Evolutionary conservation across 2,329 filamentous ascomycete genomes (phyloP).

Genomic region (Dichotomopilus funicola): DNA sequence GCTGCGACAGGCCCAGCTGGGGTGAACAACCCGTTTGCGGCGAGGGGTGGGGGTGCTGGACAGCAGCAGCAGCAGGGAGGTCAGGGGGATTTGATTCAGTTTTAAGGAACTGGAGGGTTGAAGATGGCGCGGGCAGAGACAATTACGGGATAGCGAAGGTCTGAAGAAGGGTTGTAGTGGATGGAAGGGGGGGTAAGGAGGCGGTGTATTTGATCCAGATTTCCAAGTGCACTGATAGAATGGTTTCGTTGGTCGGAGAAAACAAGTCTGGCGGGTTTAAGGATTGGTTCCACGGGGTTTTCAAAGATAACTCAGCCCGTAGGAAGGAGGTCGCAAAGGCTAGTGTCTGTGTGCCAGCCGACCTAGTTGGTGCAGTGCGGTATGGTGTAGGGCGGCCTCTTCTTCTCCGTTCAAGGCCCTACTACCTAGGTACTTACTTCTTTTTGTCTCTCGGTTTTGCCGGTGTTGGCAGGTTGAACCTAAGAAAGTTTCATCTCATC

Average conservation of each 20-base stretch:
- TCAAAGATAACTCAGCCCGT: no score
- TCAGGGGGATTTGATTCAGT: conserved; percentile 53
- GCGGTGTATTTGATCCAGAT: not conserved
- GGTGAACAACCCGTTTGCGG: conserved; percentile 55
- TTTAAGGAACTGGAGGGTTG: conserved; percentile 34
- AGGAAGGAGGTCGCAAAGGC: no score
- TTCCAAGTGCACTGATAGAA: no score
- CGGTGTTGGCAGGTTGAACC: conserved; percentile 3
- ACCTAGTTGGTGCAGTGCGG: no score
- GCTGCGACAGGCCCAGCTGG: conserved; percentile 52
- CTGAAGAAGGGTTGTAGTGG: not conserved
- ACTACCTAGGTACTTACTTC: not conserved
- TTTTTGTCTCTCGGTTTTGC: not conserved
- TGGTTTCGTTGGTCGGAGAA: no score
- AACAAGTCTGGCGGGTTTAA: no score
- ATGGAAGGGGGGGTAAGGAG: not conserved
- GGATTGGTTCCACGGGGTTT: no score
- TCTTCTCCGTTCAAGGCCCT: no score
- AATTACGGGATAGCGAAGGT: not conserved
- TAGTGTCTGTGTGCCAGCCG: no score
- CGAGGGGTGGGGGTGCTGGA: conserved; percentile 24
- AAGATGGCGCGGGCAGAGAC: not conserved
- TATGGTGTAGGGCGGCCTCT: no score
- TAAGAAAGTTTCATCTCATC: not conserved
- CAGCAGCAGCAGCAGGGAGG: conserved; percentile 36